Conservation (phyloP, 2,329 filamentous ascomycete genomes). For the Thelonectria blattea region DNA sequence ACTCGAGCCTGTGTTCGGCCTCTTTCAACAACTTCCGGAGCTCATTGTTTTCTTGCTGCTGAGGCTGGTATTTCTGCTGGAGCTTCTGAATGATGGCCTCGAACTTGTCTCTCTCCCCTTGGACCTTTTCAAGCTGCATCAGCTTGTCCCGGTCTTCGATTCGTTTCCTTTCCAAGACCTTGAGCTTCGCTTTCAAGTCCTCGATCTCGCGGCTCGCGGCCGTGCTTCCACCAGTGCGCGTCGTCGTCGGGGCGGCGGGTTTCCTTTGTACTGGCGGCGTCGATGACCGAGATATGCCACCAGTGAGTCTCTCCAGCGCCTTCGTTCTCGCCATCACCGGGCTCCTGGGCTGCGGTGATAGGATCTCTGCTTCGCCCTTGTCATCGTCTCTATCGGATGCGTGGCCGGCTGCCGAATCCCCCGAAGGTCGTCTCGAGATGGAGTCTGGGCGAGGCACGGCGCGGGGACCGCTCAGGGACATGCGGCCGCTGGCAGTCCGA, state of each 20-base stretch:
- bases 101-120: conserved; percentile 78
- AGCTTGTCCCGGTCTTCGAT: conserved; percentile 85
- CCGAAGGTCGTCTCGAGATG: conserved; percentile 52
- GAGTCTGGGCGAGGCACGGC: conserved; percentile 46
- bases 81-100: conserved; percentile 89
- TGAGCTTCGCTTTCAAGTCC: conserved; percentile 85
- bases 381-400: conserved; percentile 46
- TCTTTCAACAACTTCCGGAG: conserved; percentile 81
- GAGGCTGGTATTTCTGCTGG: conserved; percentile 84
- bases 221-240: conserved; percentile 51
- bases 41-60: conserved; percentile 79
- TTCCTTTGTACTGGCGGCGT: conserved; percentile 43
- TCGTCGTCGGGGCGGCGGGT: conserved; percentile 37
- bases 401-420: conserved; percentile 53
- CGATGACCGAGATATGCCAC: conserved; percentile 40
- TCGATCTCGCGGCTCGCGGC: conserved; percentile 74
- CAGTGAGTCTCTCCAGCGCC: conserved; percentile 59
- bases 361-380: conserved; percentile 58
- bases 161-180: conserved; percentile 86
- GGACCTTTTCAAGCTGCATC: conserved; percentile 76
- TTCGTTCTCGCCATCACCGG: conserved; percentile 58
- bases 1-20: conserved; percentile 69
- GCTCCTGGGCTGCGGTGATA: conserved; percentile 57
- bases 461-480: conserved; percentile 47
- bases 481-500: conserved; percentile 50